A percentile compares a stretch with the other conserved stretches of the same genome.
These are phyloP conservation scores for Perilla frutescens DNA, from an alignment of 257 asterid species.

Conservation along the genomic window DNA sequence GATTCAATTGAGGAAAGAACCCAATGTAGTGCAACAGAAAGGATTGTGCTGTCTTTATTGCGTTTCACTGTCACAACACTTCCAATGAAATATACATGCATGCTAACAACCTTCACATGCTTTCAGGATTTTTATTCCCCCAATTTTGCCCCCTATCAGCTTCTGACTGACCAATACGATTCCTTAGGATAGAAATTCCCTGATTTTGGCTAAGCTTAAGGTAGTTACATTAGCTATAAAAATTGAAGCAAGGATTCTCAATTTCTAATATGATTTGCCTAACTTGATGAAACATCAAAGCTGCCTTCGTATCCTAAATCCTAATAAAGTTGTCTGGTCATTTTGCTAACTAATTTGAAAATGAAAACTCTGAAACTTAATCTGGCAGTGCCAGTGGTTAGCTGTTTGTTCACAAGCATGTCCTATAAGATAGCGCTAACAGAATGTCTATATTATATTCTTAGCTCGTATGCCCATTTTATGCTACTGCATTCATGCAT, in stretches of 20 bases:
- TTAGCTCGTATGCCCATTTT: too few relatives aligned
- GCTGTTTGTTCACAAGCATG: constrained; percentile 13
- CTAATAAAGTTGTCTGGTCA: neutral
- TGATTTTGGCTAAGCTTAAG: neutral
- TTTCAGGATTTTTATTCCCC: neutral
- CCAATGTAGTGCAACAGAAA: neutral
- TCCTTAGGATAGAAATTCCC: too few relatives aligned
- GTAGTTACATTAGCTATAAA: neutral
- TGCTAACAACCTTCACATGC: constrained; percentile 23
- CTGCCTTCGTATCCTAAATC: neutral
- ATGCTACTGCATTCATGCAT: too few relatives aligned
- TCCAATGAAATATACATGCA: neutral
- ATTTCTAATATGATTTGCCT: neutral
- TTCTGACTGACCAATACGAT: too few relatives aligned
- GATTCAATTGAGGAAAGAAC: neutral
- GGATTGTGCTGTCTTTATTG: constrained; percentile 11
- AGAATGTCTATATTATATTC: too few relatives aligned
- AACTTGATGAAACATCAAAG: neutral
- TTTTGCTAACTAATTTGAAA: neutral
- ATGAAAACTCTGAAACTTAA: neutral
- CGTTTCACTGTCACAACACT: constrained; percentile 9
- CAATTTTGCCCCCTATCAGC: too few relatives aligned
- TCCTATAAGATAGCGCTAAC: too few relatives aligned
- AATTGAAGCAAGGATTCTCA: neutral
- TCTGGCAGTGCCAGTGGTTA: neutral